Evolutionary conservation across 768 basidiomycete genomes (phyloP).

Genomic region (Lactarius pseudohatsudake): DNA sequence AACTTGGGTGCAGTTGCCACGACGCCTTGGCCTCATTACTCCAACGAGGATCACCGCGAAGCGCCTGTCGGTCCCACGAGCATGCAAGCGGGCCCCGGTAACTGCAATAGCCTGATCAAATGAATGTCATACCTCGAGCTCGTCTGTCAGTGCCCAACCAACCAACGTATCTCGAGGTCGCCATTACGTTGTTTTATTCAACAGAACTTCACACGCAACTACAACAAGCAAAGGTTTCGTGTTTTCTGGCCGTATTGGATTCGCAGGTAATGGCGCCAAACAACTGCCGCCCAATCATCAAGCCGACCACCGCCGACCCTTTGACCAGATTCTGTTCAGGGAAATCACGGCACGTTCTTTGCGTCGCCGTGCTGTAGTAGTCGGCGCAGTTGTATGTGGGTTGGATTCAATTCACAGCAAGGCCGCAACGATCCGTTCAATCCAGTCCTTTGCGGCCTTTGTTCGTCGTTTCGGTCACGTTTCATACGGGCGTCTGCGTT

Average conservation of each 20-base stretch:
- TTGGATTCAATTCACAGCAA: background rate
- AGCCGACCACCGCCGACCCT: background rate
- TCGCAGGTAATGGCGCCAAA: background rate
- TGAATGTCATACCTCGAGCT: background rate
- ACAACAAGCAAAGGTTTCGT: background rate
- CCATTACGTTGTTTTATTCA: background rate
- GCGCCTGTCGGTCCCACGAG: background rate
- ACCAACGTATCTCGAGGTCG: background rate
- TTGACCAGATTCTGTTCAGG: background rate
- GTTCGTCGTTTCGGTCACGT: background rate
- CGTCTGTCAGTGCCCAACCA: background rate
- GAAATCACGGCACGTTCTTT: background rate
- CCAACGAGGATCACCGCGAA: background rate
- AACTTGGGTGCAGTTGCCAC: constrained; percentile 1
- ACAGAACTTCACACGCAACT: background rate
- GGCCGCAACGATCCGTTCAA: background rate
- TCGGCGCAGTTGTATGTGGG: background rate
- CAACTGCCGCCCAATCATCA: background rate
- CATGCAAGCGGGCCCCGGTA: background rate
- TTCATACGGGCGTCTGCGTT: background rate
- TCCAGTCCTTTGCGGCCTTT: background rate
- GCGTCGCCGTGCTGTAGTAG: background rate
- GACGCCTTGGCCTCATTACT: background rate
- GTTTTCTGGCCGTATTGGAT: background rate
- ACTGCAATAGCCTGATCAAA: background rate